These are phyloP conservation scores for Gossypium laxum DNA, from an alignment of 441 rosid species.

Conservation along the genomic window DNA sequence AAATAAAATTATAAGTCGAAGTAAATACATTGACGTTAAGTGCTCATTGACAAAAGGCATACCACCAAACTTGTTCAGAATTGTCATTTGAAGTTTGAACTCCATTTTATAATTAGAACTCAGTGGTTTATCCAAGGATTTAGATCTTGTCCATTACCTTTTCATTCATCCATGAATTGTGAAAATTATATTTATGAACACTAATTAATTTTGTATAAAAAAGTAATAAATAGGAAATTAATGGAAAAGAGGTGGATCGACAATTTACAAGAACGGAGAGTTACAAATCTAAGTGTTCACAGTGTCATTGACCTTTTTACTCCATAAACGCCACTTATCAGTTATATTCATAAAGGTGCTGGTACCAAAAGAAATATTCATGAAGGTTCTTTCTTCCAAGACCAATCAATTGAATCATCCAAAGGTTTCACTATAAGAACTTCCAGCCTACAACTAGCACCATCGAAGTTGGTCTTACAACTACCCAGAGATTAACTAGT, in stretches of 20 bases:
- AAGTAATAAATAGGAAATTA: neutral
- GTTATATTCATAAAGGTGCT: too few relatives aligned
- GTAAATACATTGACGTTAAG: too few relatives aligned
- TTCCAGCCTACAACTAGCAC: neutral
- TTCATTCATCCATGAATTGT: neutral
- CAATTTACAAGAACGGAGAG: neutral
- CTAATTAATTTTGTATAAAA: neutral
- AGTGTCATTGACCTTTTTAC: neutral
- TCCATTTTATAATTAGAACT: neutral
- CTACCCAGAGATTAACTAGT: too few relatives aligned
- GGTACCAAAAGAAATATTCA: neutral
- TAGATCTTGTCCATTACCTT: neutral
- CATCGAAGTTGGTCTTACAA: neutral
- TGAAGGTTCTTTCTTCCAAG: neutral
- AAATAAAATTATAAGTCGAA: too few relatives aligned
- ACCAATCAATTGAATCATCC: neutral
- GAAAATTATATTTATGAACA: neutral
- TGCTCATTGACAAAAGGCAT: too few relatives aligned
- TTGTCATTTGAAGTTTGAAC: neutral
- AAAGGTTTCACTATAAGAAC: neutral
- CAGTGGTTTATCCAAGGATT: neutral
- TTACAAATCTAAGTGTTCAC: neutral
- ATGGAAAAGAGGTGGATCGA: neutral
- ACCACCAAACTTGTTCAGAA: neutral
- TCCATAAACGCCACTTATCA: too few relatives aligned